A percentile compares a stretch with the other conserved stretches of the same genome.
Conservation (phyloP, 2,329 filamentous ascomycete genomes). For the Colletotrichum caudatum region DNA sequence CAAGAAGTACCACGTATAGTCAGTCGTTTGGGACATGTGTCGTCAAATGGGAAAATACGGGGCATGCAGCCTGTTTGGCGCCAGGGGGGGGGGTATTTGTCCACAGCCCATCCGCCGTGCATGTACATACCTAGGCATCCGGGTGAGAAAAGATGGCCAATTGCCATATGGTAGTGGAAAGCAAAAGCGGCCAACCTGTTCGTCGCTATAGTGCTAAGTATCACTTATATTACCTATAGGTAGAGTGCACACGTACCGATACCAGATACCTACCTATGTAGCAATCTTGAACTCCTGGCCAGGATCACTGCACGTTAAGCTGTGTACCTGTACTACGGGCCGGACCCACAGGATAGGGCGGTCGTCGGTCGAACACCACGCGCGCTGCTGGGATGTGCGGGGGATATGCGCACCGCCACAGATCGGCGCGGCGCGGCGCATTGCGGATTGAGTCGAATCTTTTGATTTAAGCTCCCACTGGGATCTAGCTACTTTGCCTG, state of each 20-base stretch:
- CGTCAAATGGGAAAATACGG: constrained; percentile 41
- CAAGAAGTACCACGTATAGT: not conserved
- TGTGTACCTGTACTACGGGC: constrained; percentile 33
- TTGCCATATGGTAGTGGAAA: too few relatives aligned
- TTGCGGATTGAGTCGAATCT: constrained; percentile 4
- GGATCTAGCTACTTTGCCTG: not conserved
- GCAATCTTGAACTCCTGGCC: not conserved
- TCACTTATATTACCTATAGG: too few relatives aligned
- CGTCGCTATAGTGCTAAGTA: too few relatives aligned
- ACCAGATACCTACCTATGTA: not conserved
- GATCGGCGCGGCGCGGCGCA: constrained; percentile 34
- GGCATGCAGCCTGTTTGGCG: constrained; percentile 26
- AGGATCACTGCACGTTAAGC: not conserved
- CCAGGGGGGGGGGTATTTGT: constrained; percentile 25
- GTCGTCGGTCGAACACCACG: constrained; percentile 8
- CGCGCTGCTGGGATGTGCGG: constrained; percentile 22
- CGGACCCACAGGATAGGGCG: constrained; percentile 18
- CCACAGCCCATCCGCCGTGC: constrained; percentile 4
- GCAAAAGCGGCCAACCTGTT: too few relatives aligned
- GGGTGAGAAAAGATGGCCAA: too few relatives aligned
- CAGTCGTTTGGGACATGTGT: constrained; percentile 43
- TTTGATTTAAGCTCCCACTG: not conserved
- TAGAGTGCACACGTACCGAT: too few relatives aligned
- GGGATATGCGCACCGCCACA: constrained; percentile 38
- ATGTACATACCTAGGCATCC: not conserved